These are phyloP conservation scores for Ramaria sp. DNA, from an alignment of 768 basidiomycete species.

Conservation along the genomic window DNA sequence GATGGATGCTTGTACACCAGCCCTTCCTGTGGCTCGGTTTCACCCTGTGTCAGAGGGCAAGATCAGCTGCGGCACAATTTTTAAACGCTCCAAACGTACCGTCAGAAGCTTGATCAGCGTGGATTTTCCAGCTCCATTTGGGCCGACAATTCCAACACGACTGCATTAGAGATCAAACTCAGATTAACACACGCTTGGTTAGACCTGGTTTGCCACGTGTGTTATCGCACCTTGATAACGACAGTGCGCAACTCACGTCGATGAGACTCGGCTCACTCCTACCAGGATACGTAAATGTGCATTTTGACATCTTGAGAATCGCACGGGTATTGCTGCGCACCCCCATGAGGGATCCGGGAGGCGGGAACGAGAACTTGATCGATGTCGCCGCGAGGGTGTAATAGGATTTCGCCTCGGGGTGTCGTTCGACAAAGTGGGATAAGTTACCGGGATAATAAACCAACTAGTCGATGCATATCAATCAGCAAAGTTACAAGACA, in stretches of 20 bases:
- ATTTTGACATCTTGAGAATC: conserved; percentile 83
- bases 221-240: conserved; percentile 67
- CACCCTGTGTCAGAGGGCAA: conserved; percentile 44
- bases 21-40: conserved; percentile 85
- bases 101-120: conserved; percentile 92
- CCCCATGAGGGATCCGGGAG: conserved; percentile 94
- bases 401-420: conserved; percentile 92
- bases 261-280: conserved; percentile 65
- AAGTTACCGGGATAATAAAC: conserved; percentile 93
- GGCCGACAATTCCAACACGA: conserved; percentile 85
- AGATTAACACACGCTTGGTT: conserved; percentile 7
- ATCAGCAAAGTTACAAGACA: conserved; percentile 9
- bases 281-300: conserved; percentile 93
- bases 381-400: conserved; percentile 91
- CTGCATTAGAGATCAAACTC: conserved; percentile 29
- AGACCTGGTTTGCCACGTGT: conserved; percentile 6
- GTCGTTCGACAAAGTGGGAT: conserved; percentile 76
- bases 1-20: conserved; percentile 90
- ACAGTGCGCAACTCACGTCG: conserved; percentile 86
- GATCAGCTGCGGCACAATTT: neutral
- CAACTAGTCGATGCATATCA: conserved; percentile 36
- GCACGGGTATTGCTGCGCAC: conserved; percentile 93
- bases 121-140: conserved; percentile 94
- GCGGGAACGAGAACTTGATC: conserved; percentile 91
- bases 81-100: conserved; percentile 29